Evolutionary conservation across 768 basidiomycete genomes (phyloP), one percentile per base, ranked within the genome.

Genomic region (Macrolepiota dolichaula): DNA sequence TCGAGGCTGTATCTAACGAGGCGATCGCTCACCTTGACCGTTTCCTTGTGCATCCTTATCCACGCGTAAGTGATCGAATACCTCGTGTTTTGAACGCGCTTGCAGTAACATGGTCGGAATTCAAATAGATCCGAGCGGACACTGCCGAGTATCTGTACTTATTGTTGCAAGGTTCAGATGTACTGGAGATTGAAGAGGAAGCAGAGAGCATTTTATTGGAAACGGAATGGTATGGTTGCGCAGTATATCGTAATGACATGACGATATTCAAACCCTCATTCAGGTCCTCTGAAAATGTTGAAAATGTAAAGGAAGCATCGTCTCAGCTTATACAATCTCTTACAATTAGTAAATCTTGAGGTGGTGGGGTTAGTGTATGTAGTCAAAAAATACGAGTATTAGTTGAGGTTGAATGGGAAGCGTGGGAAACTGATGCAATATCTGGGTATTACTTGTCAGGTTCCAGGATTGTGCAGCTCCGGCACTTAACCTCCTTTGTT

Each of bases 61-160:
- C 95, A 44, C 86, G 81, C 74, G 95, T 94, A 68, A 69, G 79
- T 59, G 35, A 63, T 51, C n/a, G 7, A 38, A 72, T 55, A 56
- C 57, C 46, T 65, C 50, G 49, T 63, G 57, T 40, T 29, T 62
- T 52, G 59, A 64, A 63, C 58, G 52, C 60, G 56, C 55, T 53
- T 57, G 47, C 51, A 35, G 51, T 29, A 32, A 62, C 46, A 47
- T 44, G 63, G 55, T 66, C 42, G 58, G 38, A 37, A 37, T 49
- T 55, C 38, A 37, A 10, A 29, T 65, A 96, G 94, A 79, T 95
- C 59, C 87, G 95, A 58, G 80, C 86, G 10, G 85, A 87, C 62
- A 86, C 91, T 1, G 91, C 93, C 2, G 95, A 96, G 71, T 84
- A 89, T 63, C 71, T 97, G 7, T 97, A 94, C 69, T 76, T 92